phyloP scores from a whole-genome alignment of 2,329 filamentous ascomycete genomes.

The Hypoxylon sp. region DNA sequence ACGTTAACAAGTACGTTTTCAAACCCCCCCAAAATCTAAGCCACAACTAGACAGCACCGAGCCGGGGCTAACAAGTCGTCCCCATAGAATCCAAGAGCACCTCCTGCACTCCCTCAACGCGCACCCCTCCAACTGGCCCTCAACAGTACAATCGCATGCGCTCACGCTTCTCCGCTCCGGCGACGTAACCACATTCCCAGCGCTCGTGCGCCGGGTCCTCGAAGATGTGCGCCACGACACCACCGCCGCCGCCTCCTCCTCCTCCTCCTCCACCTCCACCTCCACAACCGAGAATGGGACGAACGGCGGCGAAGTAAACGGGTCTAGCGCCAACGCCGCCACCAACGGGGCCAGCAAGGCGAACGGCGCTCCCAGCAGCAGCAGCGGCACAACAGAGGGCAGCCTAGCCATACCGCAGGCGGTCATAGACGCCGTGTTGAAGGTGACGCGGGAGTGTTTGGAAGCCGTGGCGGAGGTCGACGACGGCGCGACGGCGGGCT shows the following conservation, averaged over 20 bases:
- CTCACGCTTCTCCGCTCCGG: constrained; percentile 72
- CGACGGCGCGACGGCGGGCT: constrained; percentile 45
- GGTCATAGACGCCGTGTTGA: constrained; percentile 75
- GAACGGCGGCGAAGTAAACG: constrained; percentile 48
- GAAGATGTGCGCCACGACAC: constrained; percentile 73
- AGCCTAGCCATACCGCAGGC: constrained; percentile 70
- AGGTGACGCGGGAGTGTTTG: constrained; percentile 71
- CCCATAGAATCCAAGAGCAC: constrained; percentile 72
- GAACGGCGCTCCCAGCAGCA: constrained; percentile 19
- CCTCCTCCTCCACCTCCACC: constrained; percentile 49
- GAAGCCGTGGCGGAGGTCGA: constrained; percentile 65
- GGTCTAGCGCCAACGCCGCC: constrained; percentile 45
- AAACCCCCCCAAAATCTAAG: not conserved
- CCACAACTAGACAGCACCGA: not conserved
- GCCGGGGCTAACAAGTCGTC: constrained; percentile 29
- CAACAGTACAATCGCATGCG: constrained; percentile 71
- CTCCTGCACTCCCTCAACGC: constrained; percentile 74
- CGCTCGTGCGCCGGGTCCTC: constrained; percentile 72
- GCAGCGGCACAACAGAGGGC: constrained; percentile 32
- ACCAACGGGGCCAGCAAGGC: constrained; percentile 52
- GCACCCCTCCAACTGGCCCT: constrained; percentile 74
- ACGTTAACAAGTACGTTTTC: constrained; percentile 69
- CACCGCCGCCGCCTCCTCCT: constrained; percentile 52
- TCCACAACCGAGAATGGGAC: constrained; percentile 21
- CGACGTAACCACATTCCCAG: constrained; percentile 72